phyloP scores from a whole-genome alignment of 495 filamentous ascomycete genomes.

The Penicillium mononematosum region DNA sequence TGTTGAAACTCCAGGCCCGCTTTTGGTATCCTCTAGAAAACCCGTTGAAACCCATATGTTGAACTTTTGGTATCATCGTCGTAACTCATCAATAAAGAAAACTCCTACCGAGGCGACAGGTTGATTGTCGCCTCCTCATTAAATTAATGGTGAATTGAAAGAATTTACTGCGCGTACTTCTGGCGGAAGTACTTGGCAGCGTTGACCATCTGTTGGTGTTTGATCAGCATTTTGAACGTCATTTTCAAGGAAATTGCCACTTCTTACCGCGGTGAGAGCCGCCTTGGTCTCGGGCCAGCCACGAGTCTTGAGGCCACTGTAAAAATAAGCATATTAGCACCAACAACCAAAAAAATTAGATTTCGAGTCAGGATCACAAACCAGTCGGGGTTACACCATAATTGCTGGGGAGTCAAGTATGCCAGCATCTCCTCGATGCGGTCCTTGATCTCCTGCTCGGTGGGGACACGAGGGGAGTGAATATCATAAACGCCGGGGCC shows the following conservation, averaged over 20 bases:
- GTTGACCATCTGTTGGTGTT: conserved; percentile 71
- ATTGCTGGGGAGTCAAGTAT: conserved; percentile 90
- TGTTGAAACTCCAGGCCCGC: conserved; percentile 54
- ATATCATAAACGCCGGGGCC: conserved; percentile 99
- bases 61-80: conserved; percentile 56
- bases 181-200: conserved; percentile 94
- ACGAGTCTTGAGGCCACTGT: conserved; percentile 85
- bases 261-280: conserved; percentile 57
- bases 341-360: neutral
- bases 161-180: conserved; percentile 66
- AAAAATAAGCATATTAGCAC: neutral
- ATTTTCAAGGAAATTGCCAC: neutral
- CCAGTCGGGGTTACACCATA: conserved; percentile 99
- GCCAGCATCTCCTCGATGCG: conserved; percentile 95
- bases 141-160: conserved; percentile 25
- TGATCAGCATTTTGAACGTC: neutral
- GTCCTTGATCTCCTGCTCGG: conserved; percentile 94
- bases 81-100: conserved; percentile 47
- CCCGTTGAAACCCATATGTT: conserved; percentile 48
- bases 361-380: neutral
- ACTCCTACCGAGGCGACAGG: conserved; percentile 40
- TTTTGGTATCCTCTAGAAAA: conserved; percentile 50
- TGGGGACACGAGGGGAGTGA: conserved; percentile 95
- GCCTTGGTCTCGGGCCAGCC: conserved; percentile 96
- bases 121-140: conserved; percentile 44